phyloP scores from a whole-genome alignment of 1,284 basidiomycete species.

The Ceratobasidium sp. region DNA sequence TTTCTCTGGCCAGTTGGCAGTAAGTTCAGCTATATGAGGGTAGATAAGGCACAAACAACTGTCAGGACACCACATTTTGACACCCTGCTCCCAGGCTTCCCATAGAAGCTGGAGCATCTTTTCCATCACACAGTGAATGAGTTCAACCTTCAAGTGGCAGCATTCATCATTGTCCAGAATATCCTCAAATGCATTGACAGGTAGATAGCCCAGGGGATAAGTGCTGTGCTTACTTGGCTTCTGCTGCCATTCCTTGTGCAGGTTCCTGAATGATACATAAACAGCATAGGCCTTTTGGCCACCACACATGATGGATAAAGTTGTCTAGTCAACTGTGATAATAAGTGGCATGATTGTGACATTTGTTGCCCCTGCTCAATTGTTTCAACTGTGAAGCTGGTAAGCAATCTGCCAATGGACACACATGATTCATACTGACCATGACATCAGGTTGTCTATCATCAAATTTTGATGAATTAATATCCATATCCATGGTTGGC shows the following conservation, averaged over 20 bases:
- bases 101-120: background rate
- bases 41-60: background rate
- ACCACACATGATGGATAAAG: slow-evolving; percentile 3
- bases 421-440: background rate
- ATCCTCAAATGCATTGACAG: slow-evolving; percentile 22
- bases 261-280: slow-evolving; percentile 26
- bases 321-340: slow-evolving; percentile 15
- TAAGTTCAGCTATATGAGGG: background rate
- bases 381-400: background rate
- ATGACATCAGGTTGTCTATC: too few species aligned
- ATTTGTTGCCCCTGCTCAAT: background rate
- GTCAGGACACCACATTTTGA: slow-evolving; percentile 31
- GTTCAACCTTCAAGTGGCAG: background rate
- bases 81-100: background rate
- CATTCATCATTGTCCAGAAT: background rate
- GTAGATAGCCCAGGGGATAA: slow-evolving; percentile 36
- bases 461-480: too few species aligned
- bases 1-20: slow-evolving; percentile 15
- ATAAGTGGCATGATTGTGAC: slow-evolving; percentile 12
- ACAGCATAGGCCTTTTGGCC: slow-evolving; percentile 21
- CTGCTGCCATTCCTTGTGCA: slow-evolving; percentile 19
- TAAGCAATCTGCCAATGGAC: background rate
- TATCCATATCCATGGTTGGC: too few species aligned
- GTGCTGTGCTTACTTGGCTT: slow-evolving; percentile 25
- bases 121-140: slow-evolving; percentile 12